A percentile compares a stretch with the other conserved stretches of the same genome.
These are phyloP conservation scores for Trichoderma sp. DNA, from an alignment of 2,329 filamentous ascomycete species.

Conservation along the genomic window DNA sequence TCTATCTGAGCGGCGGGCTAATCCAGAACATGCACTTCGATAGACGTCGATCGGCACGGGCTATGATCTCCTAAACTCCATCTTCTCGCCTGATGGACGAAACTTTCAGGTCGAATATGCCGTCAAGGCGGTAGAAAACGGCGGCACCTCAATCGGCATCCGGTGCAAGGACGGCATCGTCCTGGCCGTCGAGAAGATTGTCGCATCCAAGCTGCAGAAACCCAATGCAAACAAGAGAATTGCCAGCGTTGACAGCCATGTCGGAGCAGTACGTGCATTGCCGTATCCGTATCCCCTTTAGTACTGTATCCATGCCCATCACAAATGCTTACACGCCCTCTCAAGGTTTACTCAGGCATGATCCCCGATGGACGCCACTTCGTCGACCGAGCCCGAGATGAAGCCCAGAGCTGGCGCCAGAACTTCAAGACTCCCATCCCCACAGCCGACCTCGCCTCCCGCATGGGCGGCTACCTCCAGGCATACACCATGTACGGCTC, in stretches of 20 bases:
- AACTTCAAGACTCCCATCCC: slow-evolving; percentile 95
- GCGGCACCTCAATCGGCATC: slow-evolving; percentile 94
- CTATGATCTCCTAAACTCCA: slow-evolving; percentile 99
- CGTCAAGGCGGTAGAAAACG: slow-evolving; percentile 97
- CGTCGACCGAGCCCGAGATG: slow-evolving; percentile 89
- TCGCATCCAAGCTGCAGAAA: slow-evolving; percentile 94
- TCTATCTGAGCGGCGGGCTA: slow-evolving; percentile 23
- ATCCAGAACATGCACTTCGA: slow-evolving; percentile 7
- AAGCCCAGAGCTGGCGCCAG: slow-evolving; percentile 87
- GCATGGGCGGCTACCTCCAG: slow-evolving; percentile 95
- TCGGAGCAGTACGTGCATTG: slow-evolving; percentile 75
- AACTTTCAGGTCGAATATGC: slow-evolving; percentile 99
- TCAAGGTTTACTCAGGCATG: slow-evolving; percentile 87
- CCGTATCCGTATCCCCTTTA: slow-evolving; percentile 10
- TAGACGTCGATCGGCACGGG: slow-evolving; percentile 99
- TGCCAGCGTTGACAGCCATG: slow-evolving; percentile 88
- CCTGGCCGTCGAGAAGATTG: slow-evolving; percentile 93
- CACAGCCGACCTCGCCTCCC: slow-evolving; percentile 81
- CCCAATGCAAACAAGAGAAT: slow-evolving; percentile 96
- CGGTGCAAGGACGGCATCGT: slow-evolving; percentile 97
- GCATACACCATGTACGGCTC: slow-evolving; percentile 97
- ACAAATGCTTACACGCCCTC: slow-evolving; percentile 27
- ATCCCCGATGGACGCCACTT: slow-evolving; percentile 95
- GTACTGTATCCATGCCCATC: too few relatives aligned
- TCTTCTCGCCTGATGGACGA: slow-evolving; percentile 97